phyloP scores from a whole-genome alignment of 1,284 basidiomycete species.

The Puccinia novopanici region DNA sequence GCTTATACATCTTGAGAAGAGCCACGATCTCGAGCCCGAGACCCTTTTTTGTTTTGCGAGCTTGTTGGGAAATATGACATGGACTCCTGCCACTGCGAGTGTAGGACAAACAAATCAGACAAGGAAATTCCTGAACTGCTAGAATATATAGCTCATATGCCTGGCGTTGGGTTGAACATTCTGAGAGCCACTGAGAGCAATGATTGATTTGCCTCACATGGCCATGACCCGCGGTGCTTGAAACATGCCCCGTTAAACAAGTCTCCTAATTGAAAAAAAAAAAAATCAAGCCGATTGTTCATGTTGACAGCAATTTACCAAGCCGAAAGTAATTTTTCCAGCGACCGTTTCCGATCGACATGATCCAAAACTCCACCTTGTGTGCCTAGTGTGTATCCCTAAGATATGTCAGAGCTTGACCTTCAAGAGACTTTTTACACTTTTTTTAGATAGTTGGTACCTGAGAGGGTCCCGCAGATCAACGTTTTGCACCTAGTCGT shows the following conservation, averaged over 20 bases:
- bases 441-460: constrained; percentile 9
- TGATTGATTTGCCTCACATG: neutral
- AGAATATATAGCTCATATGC: neutral
- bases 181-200: too few species aligned
- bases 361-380: neutral
- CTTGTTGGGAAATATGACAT: neutral
- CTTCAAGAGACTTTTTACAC: neutral
- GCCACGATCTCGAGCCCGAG: neutral
- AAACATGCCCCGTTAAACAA: neutral
- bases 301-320: neutral
- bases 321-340: constrained; percentile 5
- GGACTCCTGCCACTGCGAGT: constrained; percentile 1
- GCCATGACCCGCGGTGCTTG: neutral
- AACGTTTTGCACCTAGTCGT: neutral
- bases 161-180: constrained; percentile 10
- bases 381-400: too few species aligned
- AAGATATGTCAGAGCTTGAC: neutral
- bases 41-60: neutral
- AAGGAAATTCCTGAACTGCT: constrained; percentile 15
- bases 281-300: neutral
- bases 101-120: constrained; percentile 7
- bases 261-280: neutral
- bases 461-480: constrained; percentile 16
- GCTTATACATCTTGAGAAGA: neutral
- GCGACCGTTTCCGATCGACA: constrained; percentile 10